Percentiles rank a stretch among this genome's conserved stretches.
Conservation (phyloP, 2,329 filamentous ascomycete species). For the Trichoderma aggressivum region DNA sequence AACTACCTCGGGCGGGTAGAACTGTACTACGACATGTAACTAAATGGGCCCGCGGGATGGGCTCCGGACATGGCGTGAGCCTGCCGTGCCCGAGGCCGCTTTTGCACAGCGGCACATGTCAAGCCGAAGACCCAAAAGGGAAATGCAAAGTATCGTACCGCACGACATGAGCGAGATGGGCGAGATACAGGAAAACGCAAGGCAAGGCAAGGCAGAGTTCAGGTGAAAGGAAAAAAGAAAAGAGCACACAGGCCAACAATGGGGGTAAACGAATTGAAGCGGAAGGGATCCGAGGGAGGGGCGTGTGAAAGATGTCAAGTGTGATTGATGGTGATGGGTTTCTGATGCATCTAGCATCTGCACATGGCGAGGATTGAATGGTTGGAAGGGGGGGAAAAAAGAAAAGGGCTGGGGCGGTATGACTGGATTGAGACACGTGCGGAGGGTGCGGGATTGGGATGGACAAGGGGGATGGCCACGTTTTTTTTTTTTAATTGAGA, state of each 20-base stretch:
- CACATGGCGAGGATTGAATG: neutral
- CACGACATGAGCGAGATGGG: neutral
- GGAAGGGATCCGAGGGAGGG: neutral
- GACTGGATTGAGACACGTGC: slow-evolving; percentile 4
- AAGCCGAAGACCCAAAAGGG: neutral
- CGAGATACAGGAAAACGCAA: neutral
- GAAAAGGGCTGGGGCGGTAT: neutral
- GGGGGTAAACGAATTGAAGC: neutral
- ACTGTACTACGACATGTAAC: neutral
- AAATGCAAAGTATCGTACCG: neutral
- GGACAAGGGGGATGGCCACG: slow-evolving; percentile 2
- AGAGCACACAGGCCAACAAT: neutral
- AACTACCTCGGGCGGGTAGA: neutral
- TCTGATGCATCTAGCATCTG: neutral
- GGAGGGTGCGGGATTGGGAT: neutral
- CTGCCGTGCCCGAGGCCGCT: neutral
- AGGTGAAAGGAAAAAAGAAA: neutral
- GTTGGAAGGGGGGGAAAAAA: neutral
- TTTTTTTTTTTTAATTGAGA: neutral
- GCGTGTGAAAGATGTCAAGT: neutral
- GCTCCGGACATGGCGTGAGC: neutral
- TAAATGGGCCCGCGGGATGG: neutral
- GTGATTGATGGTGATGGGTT: neutral
- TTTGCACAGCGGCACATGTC: neutral
- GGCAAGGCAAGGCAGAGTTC: neutral